Percentiles rank a stretch among this genome's conserved stretches.
Evolutionary conservation across 2,329 filamentous ascomycete genomes (phyloP).

Genomic region (Aspergillus udagawae): DNA sequence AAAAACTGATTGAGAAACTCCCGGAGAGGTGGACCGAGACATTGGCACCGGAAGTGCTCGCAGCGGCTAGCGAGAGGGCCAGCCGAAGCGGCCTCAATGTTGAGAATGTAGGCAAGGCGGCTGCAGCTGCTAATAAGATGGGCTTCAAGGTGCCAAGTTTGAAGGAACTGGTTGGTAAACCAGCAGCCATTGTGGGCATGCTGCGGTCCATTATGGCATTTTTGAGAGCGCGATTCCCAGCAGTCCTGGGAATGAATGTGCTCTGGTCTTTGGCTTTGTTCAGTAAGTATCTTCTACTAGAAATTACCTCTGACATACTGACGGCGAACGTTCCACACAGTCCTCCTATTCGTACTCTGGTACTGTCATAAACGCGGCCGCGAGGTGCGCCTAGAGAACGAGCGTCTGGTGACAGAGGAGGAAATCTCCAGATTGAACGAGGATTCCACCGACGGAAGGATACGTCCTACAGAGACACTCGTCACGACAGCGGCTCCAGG

Average conservation of each 20-base stretch:
- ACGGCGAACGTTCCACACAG: slow-evolving; percentile 39
- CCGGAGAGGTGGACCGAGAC: slow-evolving; percentile 74
- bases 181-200: slow-evolving; percentile 79
- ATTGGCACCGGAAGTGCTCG: slow-evolving; percentile 76
- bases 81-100: slow-evolving; percentile 56
- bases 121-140: slow-evolving; percentile 62
- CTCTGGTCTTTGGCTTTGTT: slow-evolving; percentile 86
- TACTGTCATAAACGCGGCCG: slow-evolving; percentile 95
- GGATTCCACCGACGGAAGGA: slow-evolving; percentile 27
- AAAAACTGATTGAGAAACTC: slow-evolving; percentile 80
- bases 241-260: slow-evolving; percentile 85
- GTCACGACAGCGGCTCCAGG: slow-evolving; percentile 41
- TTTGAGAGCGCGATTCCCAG: slow-evolving; percentile 81
- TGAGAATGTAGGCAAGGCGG: slow-evolving; percentile 47
- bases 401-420: slow-evolving; percentile 46
- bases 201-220: slow-evolving; percentile 88
- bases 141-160: slow-evolving; percentile 66
- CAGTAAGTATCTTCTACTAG: slow-evolving; percentile 53
- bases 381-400: slow-evolving; percentile 72
- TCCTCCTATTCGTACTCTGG: slow-evolving; percentile 92
- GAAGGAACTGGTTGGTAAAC: slow-evolving; percentile 76
- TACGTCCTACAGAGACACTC: slow-evolving; percentile 33
- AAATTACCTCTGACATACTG: not conserved
- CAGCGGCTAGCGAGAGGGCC: slow-evolving; percentile 68
- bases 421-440: slow-evolving; percentile 41